A percentile compares a stretch with the other conserved stretches of the same genome.
Conservation (phyloP, 2,329 filamentous ascomycete species). For the Albophoma yamanashiensis region DNA sequence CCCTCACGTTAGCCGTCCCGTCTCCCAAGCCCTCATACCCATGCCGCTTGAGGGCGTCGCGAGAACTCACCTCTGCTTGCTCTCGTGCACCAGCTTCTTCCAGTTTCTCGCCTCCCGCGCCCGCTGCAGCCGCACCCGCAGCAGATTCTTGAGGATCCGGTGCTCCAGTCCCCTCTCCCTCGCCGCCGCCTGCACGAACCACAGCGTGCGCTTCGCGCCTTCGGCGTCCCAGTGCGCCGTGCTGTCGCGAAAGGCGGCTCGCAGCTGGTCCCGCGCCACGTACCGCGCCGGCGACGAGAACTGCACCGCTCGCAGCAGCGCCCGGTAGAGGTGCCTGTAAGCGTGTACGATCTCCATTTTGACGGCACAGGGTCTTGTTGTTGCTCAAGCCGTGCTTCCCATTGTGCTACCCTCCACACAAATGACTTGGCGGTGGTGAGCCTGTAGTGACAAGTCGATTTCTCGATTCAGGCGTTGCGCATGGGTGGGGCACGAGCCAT, state of each 20-base stretch:
- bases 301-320: slow-evolving; percentile 58
- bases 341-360: slow-evolving; percentile 43
- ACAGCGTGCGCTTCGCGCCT: slow-evolving; percentile 52
- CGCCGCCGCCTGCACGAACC: slow-evolving; percentile 58
- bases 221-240: slow-evolving; percentile 33
- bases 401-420: background rate
- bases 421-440: background rate
- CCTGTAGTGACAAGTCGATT: background rate
- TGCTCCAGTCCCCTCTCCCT: slow-evolving; percentile 59
- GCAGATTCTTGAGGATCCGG: slow-evolving; percentile 57
- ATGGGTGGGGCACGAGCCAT: background rate
- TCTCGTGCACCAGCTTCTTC: slow-evolving; percentile 9
- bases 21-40: background rate
- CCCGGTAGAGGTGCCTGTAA: slow-evolving; percentile 61
- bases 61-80: slow-evolving; percentile 12
- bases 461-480: too few relatives aligned
- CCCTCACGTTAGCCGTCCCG: background rate
- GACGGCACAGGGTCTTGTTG: slow-evolving; percentile 8
- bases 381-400: background rate
- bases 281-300: slow-evolving; percentile 60
- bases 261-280: slow-evolving; percentile 47
- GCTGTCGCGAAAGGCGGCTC: slow-evolving; percentile 41
- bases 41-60: background rate
- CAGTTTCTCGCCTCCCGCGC: slow-evolving; percentile 7
- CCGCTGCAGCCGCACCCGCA: slow-evolving; percentile 23